phyloP scores from a whole-genome alignment of 78 protist species.

The Protostelium mycophagum region DNA sequence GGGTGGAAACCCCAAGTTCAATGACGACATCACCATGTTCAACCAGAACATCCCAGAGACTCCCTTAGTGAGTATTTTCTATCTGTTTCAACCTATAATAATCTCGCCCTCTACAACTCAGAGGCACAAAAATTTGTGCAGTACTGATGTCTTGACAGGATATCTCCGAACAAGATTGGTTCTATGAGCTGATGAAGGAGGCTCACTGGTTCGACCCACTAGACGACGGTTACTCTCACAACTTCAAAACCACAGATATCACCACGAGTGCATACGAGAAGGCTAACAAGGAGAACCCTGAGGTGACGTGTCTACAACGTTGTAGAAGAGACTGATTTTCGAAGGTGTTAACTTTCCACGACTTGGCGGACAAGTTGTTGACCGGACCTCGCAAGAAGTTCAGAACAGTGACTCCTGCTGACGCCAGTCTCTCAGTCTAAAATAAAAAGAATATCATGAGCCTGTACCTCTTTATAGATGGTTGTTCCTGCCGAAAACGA shows the following conservation, averaged over 20 bases:
- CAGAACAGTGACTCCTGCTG: background rate
- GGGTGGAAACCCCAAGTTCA: too few relatives aligned
- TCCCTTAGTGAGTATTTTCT: too few relatives aligned
- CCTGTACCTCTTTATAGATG: too few relatives aligned
- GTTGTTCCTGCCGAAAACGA: too few relatives aligned
- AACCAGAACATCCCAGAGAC: too few relatives aligned
- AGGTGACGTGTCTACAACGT: too few relatives aligned
- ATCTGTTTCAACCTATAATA: too few relatives aligned
- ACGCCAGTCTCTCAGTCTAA: background rate
- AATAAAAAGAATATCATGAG: background rate
- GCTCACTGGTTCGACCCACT: background rate
- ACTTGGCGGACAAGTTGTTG: background rate
- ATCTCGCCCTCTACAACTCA: too few relatives aligned
- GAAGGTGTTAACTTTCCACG: background rate
- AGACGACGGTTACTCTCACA: background rate
- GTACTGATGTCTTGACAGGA: too few relatives aligned
- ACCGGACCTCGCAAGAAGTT: background rate
- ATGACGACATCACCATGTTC: too few relatives aligned
- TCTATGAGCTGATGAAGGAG: background rate
- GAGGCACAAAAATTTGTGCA: too few relatives aligned
- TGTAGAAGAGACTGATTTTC: too few relatives aligned
- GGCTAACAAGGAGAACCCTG: background rate
- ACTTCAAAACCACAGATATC: background rate
- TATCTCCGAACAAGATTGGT: background rate
- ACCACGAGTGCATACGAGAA: background rate